Conservation (phyloP, 495 filamentous ascomycete genomes). For the Gamarada debralockiae region DNA sequence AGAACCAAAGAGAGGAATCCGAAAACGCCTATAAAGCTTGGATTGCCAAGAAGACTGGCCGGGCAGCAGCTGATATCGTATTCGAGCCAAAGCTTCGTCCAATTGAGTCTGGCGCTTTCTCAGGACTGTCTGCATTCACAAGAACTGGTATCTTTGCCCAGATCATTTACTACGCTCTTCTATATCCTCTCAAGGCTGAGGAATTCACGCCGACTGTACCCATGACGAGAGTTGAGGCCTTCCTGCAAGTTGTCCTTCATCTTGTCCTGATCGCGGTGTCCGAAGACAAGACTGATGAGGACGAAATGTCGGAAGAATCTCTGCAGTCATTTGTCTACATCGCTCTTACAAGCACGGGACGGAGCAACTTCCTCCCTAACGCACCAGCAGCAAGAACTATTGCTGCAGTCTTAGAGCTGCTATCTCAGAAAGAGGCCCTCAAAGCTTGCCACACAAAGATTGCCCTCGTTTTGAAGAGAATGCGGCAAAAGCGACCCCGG, state of each 20-base stretch:
- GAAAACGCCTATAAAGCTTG: slow-evolving; percentile 82
- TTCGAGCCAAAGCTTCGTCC: slow-evolving; percentile 84
- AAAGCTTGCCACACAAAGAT: slow-evolving; percentile 83
- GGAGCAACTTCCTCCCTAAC: slow-evolving; percentile 48
- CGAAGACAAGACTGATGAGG: slow-evolving; percentile 69
- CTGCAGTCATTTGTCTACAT: slow-evolving; percentile 62
- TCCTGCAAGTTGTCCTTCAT: slow-evolving; percentile 87
- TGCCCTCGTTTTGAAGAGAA: slow-evolving; percentile 74
- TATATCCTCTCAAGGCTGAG: slow-evolving; percentile 66
- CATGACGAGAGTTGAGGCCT: slow-evolving; percentile 79
- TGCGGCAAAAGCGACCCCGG: slow-evolving; percentile 74
- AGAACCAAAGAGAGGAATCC: slow-evolving; percentile 95
- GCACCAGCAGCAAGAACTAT: slow-evolving; percentile 57
- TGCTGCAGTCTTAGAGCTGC: slow-evolving; percentile 66
- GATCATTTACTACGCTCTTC: slow-evolving; percentile 81
- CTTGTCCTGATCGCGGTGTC: slow-evolving; percentile 75
- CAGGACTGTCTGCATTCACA: slow-evolving; percentile 71
- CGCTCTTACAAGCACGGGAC: slow-evolving; percentile 58
- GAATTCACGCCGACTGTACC: slow-evolving; percentile 67
- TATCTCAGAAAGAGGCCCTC: slow-evolving; percentile 69
- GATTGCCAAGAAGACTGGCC: slow-evolving; percentile 84
- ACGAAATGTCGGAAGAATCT: slow-evolving; percentile 42
- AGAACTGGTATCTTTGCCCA: slow-evolving; percentile 82
- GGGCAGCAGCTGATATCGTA: slow-evolving; percentile 78
- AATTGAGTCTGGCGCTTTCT: slow-evolving; percentile 73